phyloP scores from a whole-genome alignment of 2,329 filamentous ascomycete species.

The Orbilia javanica region DNA sequence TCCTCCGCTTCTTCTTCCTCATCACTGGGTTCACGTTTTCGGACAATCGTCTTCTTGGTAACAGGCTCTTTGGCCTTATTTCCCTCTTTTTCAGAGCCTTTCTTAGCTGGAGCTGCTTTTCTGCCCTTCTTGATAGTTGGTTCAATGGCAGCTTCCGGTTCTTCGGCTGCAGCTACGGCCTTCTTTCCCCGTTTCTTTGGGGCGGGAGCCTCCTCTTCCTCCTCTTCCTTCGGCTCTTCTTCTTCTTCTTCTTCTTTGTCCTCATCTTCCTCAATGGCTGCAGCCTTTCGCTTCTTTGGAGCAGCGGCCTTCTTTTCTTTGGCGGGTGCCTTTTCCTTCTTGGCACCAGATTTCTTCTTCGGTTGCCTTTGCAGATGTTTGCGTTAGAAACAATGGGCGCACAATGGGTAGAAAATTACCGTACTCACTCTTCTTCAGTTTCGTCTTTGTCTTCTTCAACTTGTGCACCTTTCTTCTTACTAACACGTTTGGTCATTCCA shows the following conservation, averaged over 20 bases:
- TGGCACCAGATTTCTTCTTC: conserved; percentile 43
- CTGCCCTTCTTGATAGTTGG: conserved; percentile 25
- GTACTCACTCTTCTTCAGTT: conserved; percentile 48
- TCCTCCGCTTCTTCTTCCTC: conserved; percentile 19
- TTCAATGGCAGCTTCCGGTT: conserved; percentile 13
- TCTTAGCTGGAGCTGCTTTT: conserved; percentile 15
- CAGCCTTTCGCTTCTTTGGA: conserved; percentile 23
- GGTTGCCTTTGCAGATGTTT: conserved; percentile 22
- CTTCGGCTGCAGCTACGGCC: conserved; percentile 12
- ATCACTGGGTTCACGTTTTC: conserved; percentile 41
- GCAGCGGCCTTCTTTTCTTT: conserved; percentile 32
- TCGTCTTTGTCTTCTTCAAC: conserved; percentile 21
- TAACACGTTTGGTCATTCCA: conserved; percentile 18
- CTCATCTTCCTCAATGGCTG: conserved; percentile 16
- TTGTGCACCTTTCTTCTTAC: conserved; percentile 36
- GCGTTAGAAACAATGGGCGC: not conserved
- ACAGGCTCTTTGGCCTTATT: conserved; percentile 27
- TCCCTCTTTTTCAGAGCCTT: conserved; percentile 5
- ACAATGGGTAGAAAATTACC: not conserved
- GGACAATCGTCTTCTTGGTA: conserved; percentile 32
- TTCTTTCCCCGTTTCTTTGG: conserved; percentile 45
- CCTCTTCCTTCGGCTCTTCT: conserved; percentile 2
- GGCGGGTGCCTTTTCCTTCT: conserved; percentile 33
- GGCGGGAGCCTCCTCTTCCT: conserved; percentile 7
- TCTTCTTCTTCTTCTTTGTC: conserved; percentile 30